Evolutionary conservation across 768 basidiomycete species (phyloP), one percentile per base, ranked within the genome.

Genomic region (Coprinopsis strossmayeri): DNA sequence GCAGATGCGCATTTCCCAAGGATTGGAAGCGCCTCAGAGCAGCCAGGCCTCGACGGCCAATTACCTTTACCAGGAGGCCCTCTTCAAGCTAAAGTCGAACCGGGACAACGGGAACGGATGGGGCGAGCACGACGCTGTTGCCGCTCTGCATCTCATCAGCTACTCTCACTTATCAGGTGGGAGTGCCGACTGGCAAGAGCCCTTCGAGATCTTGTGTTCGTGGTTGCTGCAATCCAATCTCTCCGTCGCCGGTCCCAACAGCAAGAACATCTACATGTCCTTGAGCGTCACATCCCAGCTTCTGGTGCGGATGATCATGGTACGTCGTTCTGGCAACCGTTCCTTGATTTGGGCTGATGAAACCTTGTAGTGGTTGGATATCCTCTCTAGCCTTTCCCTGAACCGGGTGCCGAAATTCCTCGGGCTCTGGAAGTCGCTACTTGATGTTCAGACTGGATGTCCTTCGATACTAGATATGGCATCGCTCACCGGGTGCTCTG

Each of bases 161-260:
- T 88, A 82, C 63, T 84, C 83, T 37, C 71, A 86, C 51, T 67
- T 90, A 60, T 81, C 79, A 1, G 84, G 84, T 46, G 81, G 86
- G 28, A 65, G 69, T 45, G 76, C 73, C 15, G 78, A 83, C 56
- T 92, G 90, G 90, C 76, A 76, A 51, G 67, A 71, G 4, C 78
- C 84, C 53, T 79, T 91, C 57, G 70, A 75, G 32, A 73, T 89
- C 18, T 81, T 87, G 39, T 77, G 77, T 55, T 86, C 90, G 51
- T 91, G 90, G 90, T 68, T 91, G 39, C 69, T 67, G 39, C 78
- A 83, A 59, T 83, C 78, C 2, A 79, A 82, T 25, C 69, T 91
- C 34, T 71, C 74, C 32, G 66, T 66, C 27, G 76, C 80, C 57
- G 82, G 84, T 53, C 81, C 87, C 15, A 51, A 46, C 50, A 59